Percentiles rank a stretch among this genome's conserved stretches.
Evolutionary conservation across 2,329 filamentous ascomycete species (phyloP).

Genomic region (Penicillium hordei): DNA sequence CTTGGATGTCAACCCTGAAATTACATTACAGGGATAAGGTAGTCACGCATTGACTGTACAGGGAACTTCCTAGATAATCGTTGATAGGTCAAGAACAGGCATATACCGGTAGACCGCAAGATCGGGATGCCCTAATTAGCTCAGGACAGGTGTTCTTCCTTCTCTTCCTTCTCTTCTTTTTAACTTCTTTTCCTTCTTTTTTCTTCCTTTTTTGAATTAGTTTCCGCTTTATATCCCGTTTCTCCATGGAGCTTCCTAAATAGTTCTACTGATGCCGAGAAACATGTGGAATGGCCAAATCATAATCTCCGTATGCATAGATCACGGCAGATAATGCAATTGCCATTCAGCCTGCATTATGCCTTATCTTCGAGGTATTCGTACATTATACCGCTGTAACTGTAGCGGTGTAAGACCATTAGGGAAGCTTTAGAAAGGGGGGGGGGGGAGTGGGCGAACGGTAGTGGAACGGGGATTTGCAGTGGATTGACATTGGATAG

Average conservation of each 20-base stretch:
- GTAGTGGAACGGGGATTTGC: not conserved
- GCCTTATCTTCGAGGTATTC: slow-evolving; percentile 18
- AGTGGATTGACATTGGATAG: not conserved
- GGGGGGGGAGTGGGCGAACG: not conserved
- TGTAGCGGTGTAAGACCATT: slow-evolving; percentile 7
- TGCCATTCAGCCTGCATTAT: slow-evolving; percentile 19
- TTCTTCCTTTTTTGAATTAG: not conserved
- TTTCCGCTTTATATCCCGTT: too few species aligned
- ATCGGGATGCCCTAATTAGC: not conserved
- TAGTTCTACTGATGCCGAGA: not conserved
- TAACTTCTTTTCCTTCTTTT: not conserved
- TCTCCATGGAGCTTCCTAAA: not conserved
- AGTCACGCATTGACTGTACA: not conserved
- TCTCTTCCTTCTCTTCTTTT: not conserved
- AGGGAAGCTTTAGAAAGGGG: not conserved
- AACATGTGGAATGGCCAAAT: slow-evolving; percentile 1
- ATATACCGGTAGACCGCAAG: slow-evolving; percentile 1
- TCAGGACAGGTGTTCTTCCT: not conserved
- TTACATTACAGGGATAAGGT: slow-evolving; percentile 2
- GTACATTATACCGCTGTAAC: too few species aligned
- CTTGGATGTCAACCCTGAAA: not conserved
- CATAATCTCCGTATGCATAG: slow-evolving; percentile 9
- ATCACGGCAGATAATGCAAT: slow-evolving; percentile 27
- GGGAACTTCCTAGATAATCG: not conserved
- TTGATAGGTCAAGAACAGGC: not conserved